Evolutionary conservation across 2,329 filamentous ascomycete genomes (phyloP).

Genomic region (Chaetomiaceae sp.): DNA sequence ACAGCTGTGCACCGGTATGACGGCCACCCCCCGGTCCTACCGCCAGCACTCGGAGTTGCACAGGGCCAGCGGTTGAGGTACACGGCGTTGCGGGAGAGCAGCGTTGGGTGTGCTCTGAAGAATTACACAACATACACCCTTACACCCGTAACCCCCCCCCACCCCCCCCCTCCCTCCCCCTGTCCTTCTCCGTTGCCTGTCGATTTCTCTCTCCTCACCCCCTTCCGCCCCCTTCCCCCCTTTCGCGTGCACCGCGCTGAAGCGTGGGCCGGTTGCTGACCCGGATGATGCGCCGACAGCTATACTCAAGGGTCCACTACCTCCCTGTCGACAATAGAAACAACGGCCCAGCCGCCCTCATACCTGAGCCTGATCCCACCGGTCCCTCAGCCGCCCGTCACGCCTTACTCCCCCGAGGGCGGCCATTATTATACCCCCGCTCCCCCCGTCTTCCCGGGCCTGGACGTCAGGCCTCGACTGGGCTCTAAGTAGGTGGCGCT

Average conservation of each 20-base stretch:
- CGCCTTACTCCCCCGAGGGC: slow-evolving; percentile 46
- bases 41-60: slow-evolving; percentile 16
- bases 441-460: slow-evolving; percentile 39
- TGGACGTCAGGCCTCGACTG: slow-evolving; percentile 50
- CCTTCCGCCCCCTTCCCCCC: slow-evolving; percentile 4
- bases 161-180: neutral
- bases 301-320: slow-evolving; percentile 50
- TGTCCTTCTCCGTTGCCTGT: no score
- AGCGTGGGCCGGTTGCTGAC: slow-evolving; percentile 28
- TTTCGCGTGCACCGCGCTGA: slow-evolving; percentile 19
- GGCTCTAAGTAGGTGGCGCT: slow-evolving; percentile 47
- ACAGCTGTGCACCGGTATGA: slow-evolving; percentile 25
- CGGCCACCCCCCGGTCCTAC: slow-evolving; percentile 10
- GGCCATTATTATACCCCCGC: slow-evolving; percentile 43
- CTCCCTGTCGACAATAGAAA: slow-evolving; percentile 49
- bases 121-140: neutral
- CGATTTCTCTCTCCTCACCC: neutral
- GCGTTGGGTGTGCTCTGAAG: slow-evolving; percentile 14
- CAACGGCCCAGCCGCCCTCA: slow-evolving; percentile 42
- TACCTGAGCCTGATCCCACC: slow-evolving; percentile 47
- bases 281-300: slow-evolving; percentile 34
- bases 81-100: slow-evolving; percentile 16
- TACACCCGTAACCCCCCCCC: slow-evolving; percentile 4
- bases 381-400: slow-evolving; percentile 35
- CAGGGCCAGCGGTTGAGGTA: slow-evolving; percentile 19